These are phyloP conservation scores for Bipolaris cookei DNA, from an alignment of 2,329 filamentous ascomycete species.

Conservation along the genomic window DNA sequence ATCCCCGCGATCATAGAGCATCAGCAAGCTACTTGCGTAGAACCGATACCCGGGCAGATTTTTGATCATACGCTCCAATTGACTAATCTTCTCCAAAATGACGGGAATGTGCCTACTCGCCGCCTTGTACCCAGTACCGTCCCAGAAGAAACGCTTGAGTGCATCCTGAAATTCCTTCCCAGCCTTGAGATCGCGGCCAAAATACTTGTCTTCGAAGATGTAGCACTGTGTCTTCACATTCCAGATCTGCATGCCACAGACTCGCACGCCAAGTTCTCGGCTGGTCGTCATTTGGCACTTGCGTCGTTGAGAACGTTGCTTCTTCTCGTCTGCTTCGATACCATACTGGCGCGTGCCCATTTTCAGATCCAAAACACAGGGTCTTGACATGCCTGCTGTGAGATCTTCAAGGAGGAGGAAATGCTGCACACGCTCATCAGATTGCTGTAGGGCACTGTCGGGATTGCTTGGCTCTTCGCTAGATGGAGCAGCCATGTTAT, in stretches of 20 bases:
- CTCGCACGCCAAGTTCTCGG: conserved; percentile 84
- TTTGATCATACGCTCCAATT: conserved; percentile 82
- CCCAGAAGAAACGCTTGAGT: conserved; percentile 86
- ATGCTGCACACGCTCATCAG: conserved; percentile 77
- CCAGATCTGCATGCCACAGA: conserved; percentile 97
- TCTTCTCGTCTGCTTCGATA: conserved; percentile 88
- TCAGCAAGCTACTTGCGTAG: conserved; percentile 91
- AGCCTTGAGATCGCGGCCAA: conserved; percentile 84
- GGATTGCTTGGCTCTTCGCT: conserved; percentile 49
- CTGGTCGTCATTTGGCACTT: conserved; percentile 95
- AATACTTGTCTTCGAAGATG: conserved; percentile 98
- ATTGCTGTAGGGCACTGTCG: conserved; percentile 54
- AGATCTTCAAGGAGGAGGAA: conserved; percentile 94
- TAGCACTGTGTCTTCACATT: conserved; percentile 83
- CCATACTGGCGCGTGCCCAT: conserved; percentile 99
- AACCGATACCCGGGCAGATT: conserved; percentile 85
- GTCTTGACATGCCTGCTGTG: conserved; percentile 93
- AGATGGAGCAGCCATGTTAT: conserved; percentile 14
- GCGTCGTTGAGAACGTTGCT: conserved; percentile 87
- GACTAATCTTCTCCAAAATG: conserved; percentile 81
- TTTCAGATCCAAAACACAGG: conserved; percentile 96
- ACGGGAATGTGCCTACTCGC: conserved; percentile 86
- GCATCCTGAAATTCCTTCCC: conserved; percentile 89
- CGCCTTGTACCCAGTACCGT: conserved; percentile 80
- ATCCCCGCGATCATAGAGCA: conserved; percentile 92